Evolutionary conservation across 2,329 filamentous ascomycete genomes (phyloP), one percentile per base, ranked within the genome.

Genomic region (Alternaria hordeiaustralica): DNA sequence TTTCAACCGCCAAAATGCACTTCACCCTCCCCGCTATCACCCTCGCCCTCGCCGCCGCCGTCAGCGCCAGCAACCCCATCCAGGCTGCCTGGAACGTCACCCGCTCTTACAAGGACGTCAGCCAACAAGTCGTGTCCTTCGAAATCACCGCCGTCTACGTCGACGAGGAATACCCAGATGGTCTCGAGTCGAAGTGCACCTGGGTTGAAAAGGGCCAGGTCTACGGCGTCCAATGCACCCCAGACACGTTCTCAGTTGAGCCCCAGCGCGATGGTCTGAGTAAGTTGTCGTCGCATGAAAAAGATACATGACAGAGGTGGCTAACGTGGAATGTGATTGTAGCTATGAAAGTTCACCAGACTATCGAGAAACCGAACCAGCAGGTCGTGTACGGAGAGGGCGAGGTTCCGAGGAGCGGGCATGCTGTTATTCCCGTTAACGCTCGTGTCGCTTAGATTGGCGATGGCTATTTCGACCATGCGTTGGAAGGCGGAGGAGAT

Each of bases 11-110:
- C 21, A 18, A 2, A 11, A 55, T 55, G 51, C 51, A 43, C 9
- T 43, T 43, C 51, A 26, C 51, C 15, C 41, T 55, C 21, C 51
- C 33, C 21, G 36, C 36, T n/a, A 18, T 41, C n/a, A 41, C 36
- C 12, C 30, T 55, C 15, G 51, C 51, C 33, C 51, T 55, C 2
- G 51, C 51, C 12, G 51, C 51, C 36, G 21, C 51, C 0, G 51
- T 55, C 51, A 43, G 33, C 51, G 51, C 51, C 33, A 55, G 51
- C 33, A 55, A 26, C 51, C 51, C 51, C 33, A 55, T 55, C 51
- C 8, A 55, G 10, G 33, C 51, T 10, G 51, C 51, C 11, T 55
- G 51, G 51, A 55, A 55, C n/a, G 51, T 55, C 6, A 55, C 51
- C 7, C 51, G 51, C 21, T 55, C 51, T 1, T 55, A 55, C 30